Percentiles rank a stretch among this genome's conserved stretches.
phyloP scores from a whole-genome alignment of 331 rosid species.

The Cydonia oblonga region DNA sequence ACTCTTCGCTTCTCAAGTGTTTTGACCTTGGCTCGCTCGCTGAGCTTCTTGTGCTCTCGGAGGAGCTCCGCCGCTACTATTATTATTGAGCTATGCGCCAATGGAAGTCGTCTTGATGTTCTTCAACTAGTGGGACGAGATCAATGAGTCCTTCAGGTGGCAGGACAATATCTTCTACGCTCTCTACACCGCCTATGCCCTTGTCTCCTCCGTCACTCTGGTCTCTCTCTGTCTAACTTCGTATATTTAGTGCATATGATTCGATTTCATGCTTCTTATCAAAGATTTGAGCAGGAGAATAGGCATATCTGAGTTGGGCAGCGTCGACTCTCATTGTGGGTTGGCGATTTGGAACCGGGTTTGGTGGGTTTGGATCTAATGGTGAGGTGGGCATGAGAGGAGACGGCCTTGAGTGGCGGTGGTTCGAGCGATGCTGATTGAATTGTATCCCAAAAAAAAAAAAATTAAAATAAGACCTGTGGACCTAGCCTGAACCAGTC shows the following conservation, averaged over 20 bases:
- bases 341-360: too few relatives aligned
- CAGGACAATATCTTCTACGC: conserved; percentile 49
- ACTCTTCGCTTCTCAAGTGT: neutral
- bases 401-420: too few relatives aligned
- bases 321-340: too few relatives aligned
- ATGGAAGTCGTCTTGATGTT: conserved; percentile 21
- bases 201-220: conserved; percentile 62
- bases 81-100: conserved; percentile 19
- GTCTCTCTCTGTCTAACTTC: conserved; percentile 1
- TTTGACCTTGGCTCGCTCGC: neutral
- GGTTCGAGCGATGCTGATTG: too few relatives aligned
- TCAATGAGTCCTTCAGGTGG: conserved; percentile 37
- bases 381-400: too few relatives aligned
- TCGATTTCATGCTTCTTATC: neutral
- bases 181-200: conserved; percentile 61
- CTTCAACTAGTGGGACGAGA: conserved; percentile 47
- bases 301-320: too few relatives aligned
- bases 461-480: too few relatives aligned
- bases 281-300: too few relatives aligned
- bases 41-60: neutral
- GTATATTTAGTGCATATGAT: neutral
- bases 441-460: too few relatives aligned
- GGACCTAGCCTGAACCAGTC: too few relatives aligned
- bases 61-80: neutral
- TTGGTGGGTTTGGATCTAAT: too few relatives aligned